A percentile compares a stretch with the other conserved stretches of the same genome.
Evolutionary conservation across 2,329 filamentous ascomycete species (phyloP).

Genomic region (Colletotrichum caudatum): DNA sequence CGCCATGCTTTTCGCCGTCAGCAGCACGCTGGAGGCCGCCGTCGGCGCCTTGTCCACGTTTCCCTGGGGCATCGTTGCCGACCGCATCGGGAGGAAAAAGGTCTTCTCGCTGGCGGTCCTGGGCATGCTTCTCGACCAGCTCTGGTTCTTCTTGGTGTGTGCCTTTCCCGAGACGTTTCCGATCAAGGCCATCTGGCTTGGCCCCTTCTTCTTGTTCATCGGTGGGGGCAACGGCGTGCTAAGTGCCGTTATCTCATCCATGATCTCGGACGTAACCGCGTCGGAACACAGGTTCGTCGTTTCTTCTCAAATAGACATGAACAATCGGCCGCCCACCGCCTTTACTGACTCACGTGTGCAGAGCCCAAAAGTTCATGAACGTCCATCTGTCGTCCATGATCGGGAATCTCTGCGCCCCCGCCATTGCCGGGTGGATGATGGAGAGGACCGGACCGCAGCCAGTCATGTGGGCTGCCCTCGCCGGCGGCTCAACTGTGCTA

Average conservation of each 20-base stretch:
- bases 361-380: conserved; percentile 53
- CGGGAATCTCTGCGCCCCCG: conserved; percentile 53
- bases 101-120: conserved; percentile 49
- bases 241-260: conserved; percentile 50
- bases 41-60: conserved; percentile 50
- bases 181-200: conserved; percentile 50
- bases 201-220: conserved; percentile 49
- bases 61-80: conserved; percentile 54
- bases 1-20: conserved; percentile 51
- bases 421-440: conserved; percentile 54
- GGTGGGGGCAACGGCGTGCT: conserved; percentile 53
- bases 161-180: conserved; percentile 51
- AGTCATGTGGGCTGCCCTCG: conserved; percentile 17
- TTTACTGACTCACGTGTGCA: conserved; percentile 37
- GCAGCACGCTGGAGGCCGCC: conserved; percentile 48
- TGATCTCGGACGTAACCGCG: conserved; percentile 53
- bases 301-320: not conserved
- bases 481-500: conserved; percentile 16
- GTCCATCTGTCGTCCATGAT: conserved; percentile 48
- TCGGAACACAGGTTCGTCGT: conserved; percentile 51
- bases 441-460: conserved; percentile 48
- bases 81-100: conserved; percentile 53
- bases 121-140: conserved; percentile 47
- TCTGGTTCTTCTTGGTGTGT: conserved; percentile 49
- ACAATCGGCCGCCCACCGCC: no score